Evolutionary conservation across 73 alveolate species (phyloP), one percentile per base, ranked within the genome.

Genomic region (Paramecium pentaurelia): DNA sequence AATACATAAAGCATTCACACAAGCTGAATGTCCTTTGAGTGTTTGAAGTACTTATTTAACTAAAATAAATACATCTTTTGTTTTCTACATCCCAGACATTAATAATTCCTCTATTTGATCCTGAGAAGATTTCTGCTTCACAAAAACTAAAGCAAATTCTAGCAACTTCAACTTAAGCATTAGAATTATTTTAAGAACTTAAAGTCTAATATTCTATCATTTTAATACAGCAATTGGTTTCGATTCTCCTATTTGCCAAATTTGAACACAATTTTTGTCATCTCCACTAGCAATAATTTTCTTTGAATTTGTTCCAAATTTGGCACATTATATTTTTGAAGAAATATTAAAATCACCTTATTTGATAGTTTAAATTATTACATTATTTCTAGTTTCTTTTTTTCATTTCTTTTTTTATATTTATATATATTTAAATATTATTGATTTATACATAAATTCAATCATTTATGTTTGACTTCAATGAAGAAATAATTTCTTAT

Each of bases 31-130:
- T 45, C 94, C 94, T 47, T 89, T 89, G 27, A 89, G 47, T 25
- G 94, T 89, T 36, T 71, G 37, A 42, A 44, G 58, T 47, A 42
- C 93, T 87, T 25, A 20, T 34, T 59, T 38, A 87, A 44, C n/a
- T 38, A 1, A 16, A 12, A 30, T 7, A n/a, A 54, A 37, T 87
- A 87, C 93, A 73, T 71, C 75, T 89, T 45, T 89, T 71, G 28
- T 84, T 32, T 27, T 68, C 94, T 71, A 89, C 45, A 89, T 89
- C 94, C 94, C 92, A 89, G 0, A 71, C 94, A 71, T 71, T 89
- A 6, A 89, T 89, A 11, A 89, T 71, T 25, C 94, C 94, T 47
- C 94, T 70, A 89, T 89, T 89, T 40, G 94, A 71, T 11, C 92
- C 94, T 42, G 94, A 71, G 45, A 71, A 89, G 4, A 89, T 40